Percentiles rank a stretch among this genome's conserved stretches.
These are phyloP conservation scores for Kwoniella dendrophila DNA, from an alignment of 768 basidiomycete genomes.

Conservation along the genomic window DNA sequence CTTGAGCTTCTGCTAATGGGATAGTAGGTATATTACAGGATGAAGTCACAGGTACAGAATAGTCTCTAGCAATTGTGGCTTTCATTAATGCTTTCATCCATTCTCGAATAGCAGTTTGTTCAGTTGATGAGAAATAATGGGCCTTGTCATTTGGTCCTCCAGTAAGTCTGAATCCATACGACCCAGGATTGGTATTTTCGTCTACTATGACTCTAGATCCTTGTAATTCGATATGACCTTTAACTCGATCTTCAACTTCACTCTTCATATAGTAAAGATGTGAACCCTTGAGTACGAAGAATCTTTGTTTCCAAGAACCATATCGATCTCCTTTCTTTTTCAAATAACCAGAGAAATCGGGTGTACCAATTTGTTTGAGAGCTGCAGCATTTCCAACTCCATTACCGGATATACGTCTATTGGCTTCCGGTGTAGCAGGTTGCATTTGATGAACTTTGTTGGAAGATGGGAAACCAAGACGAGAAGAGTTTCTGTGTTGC, in stretches of 20 bases:
- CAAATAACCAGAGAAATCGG: conserved; percentile 92
- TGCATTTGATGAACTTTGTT: conserved; percentile 42
- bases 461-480: conserved; percentile 22
- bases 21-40: conserved; percentile 97
- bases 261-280: conserved; percentile 86
- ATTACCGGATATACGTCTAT: conserved; percentile 18
- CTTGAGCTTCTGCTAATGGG: conserved; percentile 88
- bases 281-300: conserved; percentile 87
- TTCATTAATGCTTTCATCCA: conserved; percentile 99
- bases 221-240: conserved; percentile 88
- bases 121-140: conserved; percentile 89
- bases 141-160: conserved; percentile 77
- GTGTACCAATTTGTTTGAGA: conserved; percentile 83
- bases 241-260: conserved; percentile 88
- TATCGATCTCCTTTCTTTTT: conserved; percentile 92
- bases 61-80: conserved; percentile 92
- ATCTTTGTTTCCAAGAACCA: conserved; percentile 87
- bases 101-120: conserved; percentile 79
- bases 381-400: conserved; percentile 61
- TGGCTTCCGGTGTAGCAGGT: conserved; percentile 34
- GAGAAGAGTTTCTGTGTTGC: conserved; percentile 23
- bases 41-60: conserved; percentile 88
- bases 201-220: conserved; percentile 94
- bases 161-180: conserved; percentile 91
- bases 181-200: conserved; percentile 85